Evolutionary conservation across 2,329 filamentous ascomycete species (phyloP), one percentile per base, ranked within the genome.

Genomic region (Colletotrichum filicis): DNA sequence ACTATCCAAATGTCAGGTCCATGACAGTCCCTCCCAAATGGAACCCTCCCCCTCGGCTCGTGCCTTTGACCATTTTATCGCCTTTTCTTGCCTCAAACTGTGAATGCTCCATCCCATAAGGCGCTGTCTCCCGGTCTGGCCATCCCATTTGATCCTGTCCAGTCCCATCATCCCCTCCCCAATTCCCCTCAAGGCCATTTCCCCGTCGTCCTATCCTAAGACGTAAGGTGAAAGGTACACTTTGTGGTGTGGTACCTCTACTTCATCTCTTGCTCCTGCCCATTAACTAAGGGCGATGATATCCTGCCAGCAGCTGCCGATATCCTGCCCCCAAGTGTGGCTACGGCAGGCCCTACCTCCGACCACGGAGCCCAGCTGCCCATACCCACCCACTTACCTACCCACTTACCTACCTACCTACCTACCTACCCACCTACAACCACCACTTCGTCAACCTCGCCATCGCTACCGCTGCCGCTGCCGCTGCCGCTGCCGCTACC

Each of bases 31-130:
- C 37, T 59, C 64, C 22, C 35, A 16, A 12, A 52, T 11, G 28
- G 35, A 59, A 14, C 53, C 30, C 32, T 16, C 42, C 53, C 37
- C 32, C 30, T 64, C 66, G 70, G 66, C 66, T 69, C 46, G 70
- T 69, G 66, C 59, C 66, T 64, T 69, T 46, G 68, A 61, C 56
- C 32, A 30, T 42, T 60, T 62, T 52, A 59, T 72, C 52, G 69
- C 53, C 53, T 68, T 59, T 63, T 58, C 69, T 55, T 69, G 60
- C 66, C 58, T 72, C 37, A n/a, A 49, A 49, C 42, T 22, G 42
- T 49, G 42, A 49, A 55, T 56, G 26, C 62, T 30, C 62, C 62
- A 65, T 65, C 62, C 62, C 61, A 55, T 62, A n/a, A 35, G 12
- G 46, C 52, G 53, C 28, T 22, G 32, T 28, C 42, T 63, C 28